phyloP scores from a whole-genome alignment of 2,329 filamentous ascomycete genomes.

The Cucurbitaria berberidis region DNA sequence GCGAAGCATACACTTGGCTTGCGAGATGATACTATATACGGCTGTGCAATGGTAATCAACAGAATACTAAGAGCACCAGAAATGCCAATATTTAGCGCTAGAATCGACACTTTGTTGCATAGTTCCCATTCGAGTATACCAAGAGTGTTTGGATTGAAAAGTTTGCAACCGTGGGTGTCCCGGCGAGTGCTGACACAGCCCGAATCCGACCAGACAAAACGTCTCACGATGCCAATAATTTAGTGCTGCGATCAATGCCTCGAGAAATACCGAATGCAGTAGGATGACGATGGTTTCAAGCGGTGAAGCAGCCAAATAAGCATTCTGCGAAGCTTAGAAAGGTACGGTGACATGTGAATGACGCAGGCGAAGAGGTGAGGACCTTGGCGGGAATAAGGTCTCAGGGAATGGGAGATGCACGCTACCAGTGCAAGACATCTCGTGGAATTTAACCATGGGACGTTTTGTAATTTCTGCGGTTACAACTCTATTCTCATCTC shows the following conservation, averaged over 20 bases:
- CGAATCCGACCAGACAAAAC: constrained; percentile 8
- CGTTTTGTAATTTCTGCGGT: too few relatives aligned
- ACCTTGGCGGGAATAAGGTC: background rate
- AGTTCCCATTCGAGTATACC: constrained; percentile 5
- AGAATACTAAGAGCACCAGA: background rate
- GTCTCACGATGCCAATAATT: constrained; percentile 14
- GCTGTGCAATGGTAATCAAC: too few relatives aligned
- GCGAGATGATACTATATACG: too few relatives aligned
- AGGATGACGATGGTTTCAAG: background rate
- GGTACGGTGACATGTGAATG: constrained; percentile 1
- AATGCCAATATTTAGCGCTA: constrained; percentile 16
- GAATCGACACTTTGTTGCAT: constrained; percentile 3
- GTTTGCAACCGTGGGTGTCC: background rate
- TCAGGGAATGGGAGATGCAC: background rate
- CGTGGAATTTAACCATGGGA: background rate
- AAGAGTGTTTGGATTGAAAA: constrained; percentile 3
- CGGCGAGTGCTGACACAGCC: background rate
- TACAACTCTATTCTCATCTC: too few relatives aligned
- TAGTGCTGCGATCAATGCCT: constrained; percentile 19
- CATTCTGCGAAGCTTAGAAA: constrained; percentile 1
- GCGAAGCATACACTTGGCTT: background rate
- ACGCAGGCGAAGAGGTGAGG: background rate
- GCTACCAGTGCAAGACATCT: background rate
- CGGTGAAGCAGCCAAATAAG: constrained; percentile 3
- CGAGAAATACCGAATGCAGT: constrained; percentile 9